phyloP scores from a whole-genome alignment of 148 eudicot genomes.

The Silene latifolia region DNA sequence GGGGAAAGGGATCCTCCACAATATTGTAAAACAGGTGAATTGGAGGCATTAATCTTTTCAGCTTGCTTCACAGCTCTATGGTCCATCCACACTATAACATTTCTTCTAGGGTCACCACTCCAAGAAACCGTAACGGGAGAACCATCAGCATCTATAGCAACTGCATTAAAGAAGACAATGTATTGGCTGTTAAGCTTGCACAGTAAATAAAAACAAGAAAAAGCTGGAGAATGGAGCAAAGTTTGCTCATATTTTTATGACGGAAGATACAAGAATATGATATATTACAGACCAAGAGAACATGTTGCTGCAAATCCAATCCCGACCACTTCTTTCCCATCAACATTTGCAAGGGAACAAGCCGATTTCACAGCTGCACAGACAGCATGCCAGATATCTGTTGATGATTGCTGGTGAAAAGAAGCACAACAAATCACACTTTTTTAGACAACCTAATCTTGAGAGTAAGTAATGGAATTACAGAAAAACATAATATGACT shows the following conservation, averaged over 20 bases:
- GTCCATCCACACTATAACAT: slow-evolving; percentile 99
- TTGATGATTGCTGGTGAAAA: slow-evolving; percentile 87
- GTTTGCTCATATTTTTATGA: neutral
- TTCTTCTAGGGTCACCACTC: slow-evolving; percentile 97
- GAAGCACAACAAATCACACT: slow-evolving; percentile 9
- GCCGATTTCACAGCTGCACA: slow-evolving; percentile 93
- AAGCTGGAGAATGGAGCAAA: slow-evolving; percentile 4
- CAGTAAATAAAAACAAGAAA: neutral
- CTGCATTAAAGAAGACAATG: slow-evolving; percentile 38
- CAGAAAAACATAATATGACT: neutral
- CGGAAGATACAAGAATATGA: neutral
- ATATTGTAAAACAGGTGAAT: slow-evolving; percentile 87
- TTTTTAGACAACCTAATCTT: neutral
- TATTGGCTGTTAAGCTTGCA: neutral
- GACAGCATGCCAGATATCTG: slow-evolving; percentile 98
- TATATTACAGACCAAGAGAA: slow-evolving; percentile 75
- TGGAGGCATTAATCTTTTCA: slow-evolving; percentile 81
- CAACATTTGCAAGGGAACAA: slow-evolving; percentile 69
- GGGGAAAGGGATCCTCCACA: slow-evolving; percentile 98
- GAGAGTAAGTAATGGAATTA: neutral
- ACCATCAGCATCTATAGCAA: slow-evolving; percentile 90
- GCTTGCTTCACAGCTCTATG: slow-evolving; percentile 99
- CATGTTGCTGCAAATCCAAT: slow-evolving; percentile 99
- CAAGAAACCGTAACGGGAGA: slow-evolving; percentile 94
- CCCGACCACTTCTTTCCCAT: slow-evolving; percentile 68